Conservation (phyloP, 306 rosid species). For the Malus fusca region DNA sequence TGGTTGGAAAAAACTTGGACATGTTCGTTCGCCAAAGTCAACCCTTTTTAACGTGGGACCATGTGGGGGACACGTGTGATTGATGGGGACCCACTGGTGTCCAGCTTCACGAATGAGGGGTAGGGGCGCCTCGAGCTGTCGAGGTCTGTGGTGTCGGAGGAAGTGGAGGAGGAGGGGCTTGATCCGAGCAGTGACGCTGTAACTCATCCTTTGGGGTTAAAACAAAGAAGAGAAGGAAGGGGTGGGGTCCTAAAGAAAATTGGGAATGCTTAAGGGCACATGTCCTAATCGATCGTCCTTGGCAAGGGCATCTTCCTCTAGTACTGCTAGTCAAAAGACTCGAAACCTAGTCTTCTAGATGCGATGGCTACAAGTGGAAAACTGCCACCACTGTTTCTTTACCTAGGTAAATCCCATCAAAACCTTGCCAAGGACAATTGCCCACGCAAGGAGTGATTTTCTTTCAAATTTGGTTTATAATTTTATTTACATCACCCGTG, state of each 20-base stretch:
- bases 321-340: not conserved
- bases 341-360: not conserved
- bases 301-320: not conserved
- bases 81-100: slow-evolving; percentile 2
- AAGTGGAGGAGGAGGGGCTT: not conserved
- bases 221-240: not conserved
- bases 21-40: slow-evolving; percentile 25
- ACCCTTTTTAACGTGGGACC: slow-evolving; percentile 9
- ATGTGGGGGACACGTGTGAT: not conserved
- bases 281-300: not conserved
- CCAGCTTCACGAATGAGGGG: slow-evolving; percentile 19
- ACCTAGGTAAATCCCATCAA: not conserved
- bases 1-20: not conserved
- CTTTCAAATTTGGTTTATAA: no score
- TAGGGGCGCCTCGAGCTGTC: slow-evolving; percentile 17
- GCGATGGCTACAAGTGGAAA: not conserved
- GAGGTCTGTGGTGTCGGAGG: not conserved
- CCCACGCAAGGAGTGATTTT: not conserved
- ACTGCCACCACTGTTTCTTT: not conserved
- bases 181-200: slow-evolving; percentile 4
- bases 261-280: not conserved
- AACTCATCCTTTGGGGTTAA: not conserved
- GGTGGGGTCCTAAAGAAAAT: not conserved
- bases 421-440: not conserved
- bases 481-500: no score